A percentile compares a stretch with the other conserved stretches of the same genome.
Conservation (phyloP, 148 eudicot species). For the Bassia scoparia region DNA sequence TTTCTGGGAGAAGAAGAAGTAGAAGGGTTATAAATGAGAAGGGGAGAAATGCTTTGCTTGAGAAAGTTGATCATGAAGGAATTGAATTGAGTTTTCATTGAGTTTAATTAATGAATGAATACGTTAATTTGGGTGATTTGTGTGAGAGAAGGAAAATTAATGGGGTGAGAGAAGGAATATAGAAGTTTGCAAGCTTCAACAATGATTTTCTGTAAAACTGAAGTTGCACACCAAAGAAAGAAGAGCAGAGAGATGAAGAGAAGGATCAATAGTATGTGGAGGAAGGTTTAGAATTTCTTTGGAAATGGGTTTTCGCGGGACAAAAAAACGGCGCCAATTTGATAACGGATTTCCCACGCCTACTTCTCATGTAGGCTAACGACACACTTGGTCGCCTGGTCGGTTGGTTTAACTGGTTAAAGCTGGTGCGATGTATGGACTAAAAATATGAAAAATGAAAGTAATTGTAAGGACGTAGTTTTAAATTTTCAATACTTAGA, state of each 20-base stretch:
- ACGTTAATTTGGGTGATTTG: not conserved
- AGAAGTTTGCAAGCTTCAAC: constrained; percentile 26
- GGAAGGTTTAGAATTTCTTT: constrained; percentile 31
- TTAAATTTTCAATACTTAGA: too few species aligned
- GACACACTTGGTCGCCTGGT: too few species aligned
- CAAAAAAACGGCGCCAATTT: constrained; percentile 2
- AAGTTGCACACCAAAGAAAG: not conserved
- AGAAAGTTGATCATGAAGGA: constrained; percentile 36
- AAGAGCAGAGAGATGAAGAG: not conserved
- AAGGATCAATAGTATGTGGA: not conserved
- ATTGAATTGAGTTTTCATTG: constrained; percentile 8
- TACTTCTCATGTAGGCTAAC: too few species aligned
- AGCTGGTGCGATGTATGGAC: too few species aligned
- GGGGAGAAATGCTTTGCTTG: constrained; percentile 44
- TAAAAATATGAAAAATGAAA: too few species aligned
- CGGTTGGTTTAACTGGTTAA: too few species aligned
- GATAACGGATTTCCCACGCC: not conserved
- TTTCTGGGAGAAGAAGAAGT: too few species aligned
- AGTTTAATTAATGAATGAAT: not conserved
- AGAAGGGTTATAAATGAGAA: constrained; percentile 16
- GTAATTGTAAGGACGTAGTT: too few species aligned
- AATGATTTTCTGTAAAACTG: not conserved
- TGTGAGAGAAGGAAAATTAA: constrained; percentile 11
- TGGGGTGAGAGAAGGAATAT: constrained; percentile 22
- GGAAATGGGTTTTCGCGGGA: constrained; percentile 15